phyloP scores from a whole-genome alignment of 2,329 filamentous ascomycete species.

The Mollisiaceae sp. region DNA sequence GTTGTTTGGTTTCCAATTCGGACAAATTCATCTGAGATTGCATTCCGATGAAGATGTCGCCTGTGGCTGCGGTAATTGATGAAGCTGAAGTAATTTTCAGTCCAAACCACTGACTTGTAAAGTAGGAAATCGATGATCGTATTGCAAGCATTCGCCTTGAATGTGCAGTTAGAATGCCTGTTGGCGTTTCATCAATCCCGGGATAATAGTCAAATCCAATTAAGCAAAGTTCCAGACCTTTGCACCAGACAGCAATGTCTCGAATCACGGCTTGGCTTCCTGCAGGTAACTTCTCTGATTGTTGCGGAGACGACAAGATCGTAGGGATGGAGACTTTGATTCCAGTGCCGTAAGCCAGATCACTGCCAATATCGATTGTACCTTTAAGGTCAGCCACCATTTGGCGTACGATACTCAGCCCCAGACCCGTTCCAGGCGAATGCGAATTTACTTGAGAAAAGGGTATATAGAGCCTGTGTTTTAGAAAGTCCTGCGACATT shows the following conservation, averaged over 20 bases:
- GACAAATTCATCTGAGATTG: conserved; percentile 24
- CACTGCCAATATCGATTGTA: conserved; percentile 61
- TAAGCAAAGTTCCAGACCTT: conserved; percentile 28
- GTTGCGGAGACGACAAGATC: neutral
- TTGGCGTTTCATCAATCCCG: conserved; percentile 22
- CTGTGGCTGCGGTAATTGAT: conserved; percentile 11
- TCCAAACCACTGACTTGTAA: conserved; percentile 33
- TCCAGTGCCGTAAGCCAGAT: conserved; percentile 57
- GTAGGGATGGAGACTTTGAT: conserved; percentile 53
- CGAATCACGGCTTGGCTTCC: conserved; percentile 14
- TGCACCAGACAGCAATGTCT: conserved; percentile 22
- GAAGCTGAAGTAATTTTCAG: conserved; percentile 27
- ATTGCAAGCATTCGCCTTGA: conserved; percentile 25
- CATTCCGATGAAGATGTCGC: conserved; percentile 27
- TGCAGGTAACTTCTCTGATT: neutral
- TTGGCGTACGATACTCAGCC: conserved; percentile 64
- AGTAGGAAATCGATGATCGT: conserved; percentile 24
- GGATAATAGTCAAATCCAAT: conserved; percentile 31
- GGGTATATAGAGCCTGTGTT: conserved; percentile 61
- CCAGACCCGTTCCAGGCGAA: conserved; percentile 64
- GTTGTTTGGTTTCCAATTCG: neutral
- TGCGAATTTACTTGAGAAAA: conserved; percentile 67
- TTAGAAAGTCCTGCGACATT: conserved; percentile 64
- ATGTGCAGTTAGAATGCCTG: conserved; percentile 23
- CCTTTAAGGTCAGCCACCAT: conserved; percentile 66